Evolutionary conservation across 2,329 filamentous ascomycete species (phyloP).

Genomic region (Parafenestella ontariensis): DNA sequence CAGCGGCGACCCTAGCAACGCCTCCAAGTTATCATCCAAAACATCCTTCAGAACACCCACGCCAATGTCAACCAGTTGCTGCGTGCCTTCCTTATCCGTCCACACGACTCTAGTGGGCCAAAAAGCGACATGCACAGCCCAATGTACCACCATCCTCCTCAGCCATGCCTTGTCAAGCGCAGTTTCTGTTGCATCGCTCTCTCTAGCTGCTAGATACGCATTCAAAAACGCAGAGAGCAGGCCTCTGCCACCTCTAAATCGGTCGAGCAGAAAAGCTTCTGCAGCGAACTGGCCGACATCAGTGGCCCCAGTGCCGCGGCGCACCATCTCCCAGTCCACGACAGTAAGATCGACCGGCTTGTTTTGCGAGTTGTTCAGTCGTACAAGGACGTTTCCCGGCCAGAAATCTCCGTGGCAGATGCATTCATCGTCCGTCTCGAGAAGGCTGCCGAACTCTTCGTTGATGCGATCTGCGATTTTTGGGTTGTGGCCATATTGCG

Average conservation of each 20-base stretch:
- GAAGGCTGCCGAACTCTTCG: constrained; percentile 33
- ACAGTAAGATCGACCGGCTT: constrained; percentile 31
- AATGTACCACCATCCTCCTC: constrained; percentile 41
- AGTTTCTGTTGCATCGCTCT: not conserved
- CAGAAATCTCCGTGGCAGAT: constrained; percentile 51
- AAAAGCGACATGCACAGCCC: constrained; percentile 44
- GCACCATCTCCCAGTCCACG: constrained; percentile 48
- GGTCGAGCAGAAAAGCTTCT: constrained; percentile 47
- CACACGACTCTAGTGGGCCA: constrained; percentile 45
- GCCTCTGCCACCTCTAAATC: constrained; percentile 38
- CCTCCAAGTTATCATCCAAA: constrained; percentile 28
- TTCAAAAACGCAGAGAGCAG: constrained; percentile 37
- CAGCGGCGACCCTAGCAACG: constrained; percentile 17
- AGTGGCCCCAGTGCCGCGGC: constrained; percentile 44
- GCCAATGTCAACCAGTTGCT: constrained; percentile 34
- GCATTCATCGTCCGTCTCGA: constrained; percentile 40
- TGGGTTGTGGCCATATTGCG: constrained; percentile 28
- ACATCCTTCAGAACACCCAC: constrained; percentile 20
- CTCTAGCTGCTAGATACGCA: constrained; percentile 24
- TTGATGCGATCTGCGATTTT: constrained; percentile 35
- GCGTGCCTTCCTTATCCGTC: constrained; percentile 33
- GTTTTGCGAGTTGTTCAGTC: not conserved
- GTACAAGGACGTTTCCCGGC: constrained; percentile 48
- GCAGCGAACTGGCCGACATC: constrained; percentile 50
- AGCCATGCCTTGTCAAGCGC: constrained; percentile 29